phyloP scores from a whole-genome alignment of 73 alveolate species.

The Stentor coeruleus region DNA sequence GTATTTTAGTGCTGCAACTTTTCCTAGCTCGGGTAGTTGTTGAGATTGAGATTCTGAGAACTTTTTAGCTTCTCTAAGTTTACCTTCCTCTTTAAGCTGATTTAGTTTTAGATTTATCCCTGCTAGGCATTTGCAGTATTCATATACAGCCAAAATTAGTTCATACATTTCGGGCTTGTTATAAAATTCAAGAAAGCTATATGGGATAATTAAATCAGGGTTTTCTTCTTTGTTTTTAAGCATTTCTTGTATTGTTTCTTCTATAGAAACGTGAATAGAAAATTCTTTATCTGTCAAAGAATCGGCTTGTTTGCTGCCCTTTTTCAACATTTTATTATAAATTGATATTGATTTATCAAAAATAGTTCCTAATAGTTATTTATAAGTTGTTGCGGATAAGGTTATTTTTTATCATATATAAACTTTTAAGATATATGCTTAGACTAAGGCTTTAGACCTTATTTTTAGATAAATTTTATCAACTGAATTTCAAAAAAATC shows the following conservation, averaged over 20 bases:
- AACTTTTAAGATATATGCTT: too few species aligned
- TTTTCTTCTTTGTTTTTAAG: slow-evolving; percentile 64
- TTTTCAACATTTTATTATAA: background rate
- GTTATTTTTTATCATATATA: too few species aligned
- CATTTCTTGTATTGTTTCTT: slow-evolving; percentile 43
- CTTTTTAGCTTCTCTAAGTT: background rate
- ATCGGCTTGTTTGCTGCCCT: background rate
- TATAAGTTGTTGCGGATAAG: too few species aligned
- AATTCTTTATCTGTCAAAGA: background rate
- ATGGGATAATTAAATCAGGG: slow-evolving; percentile 54
- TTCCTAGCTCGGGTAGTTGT: slow-evolving; percentile 10
- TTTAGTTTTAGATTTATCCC: slow-evolving; percentile 30
- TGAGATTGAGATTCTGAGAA: background rate
- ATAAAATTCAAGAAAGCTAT: slow-evolving; percentile 37
- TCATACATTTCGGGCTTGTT: slow-evolving; percentile 35
- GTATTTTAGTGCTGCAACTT: background rate
- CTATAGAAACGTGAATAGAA: slow-evolving; percentile 20
- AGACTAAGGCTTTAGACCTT: too few species aligned
- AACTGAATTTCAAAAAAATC: too few species aligned
- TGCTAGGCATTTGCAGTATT: slow-evolving; percentile 60
- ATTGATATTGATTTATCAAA: too few species aligned
- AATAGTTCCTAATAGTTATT: too few species aligned
- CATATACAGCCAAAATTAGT: slow-evolving; percentile 48
- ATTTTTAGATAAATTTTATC: too few species aligned
- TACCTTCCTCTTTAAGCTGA: background rate